Evolutionary conservation across 2,329 filamentous ascomycete species (phyloP), one percentile per base, ranked within the genome.

Genomic region (Clonostachys rhizophaga): DNA sequence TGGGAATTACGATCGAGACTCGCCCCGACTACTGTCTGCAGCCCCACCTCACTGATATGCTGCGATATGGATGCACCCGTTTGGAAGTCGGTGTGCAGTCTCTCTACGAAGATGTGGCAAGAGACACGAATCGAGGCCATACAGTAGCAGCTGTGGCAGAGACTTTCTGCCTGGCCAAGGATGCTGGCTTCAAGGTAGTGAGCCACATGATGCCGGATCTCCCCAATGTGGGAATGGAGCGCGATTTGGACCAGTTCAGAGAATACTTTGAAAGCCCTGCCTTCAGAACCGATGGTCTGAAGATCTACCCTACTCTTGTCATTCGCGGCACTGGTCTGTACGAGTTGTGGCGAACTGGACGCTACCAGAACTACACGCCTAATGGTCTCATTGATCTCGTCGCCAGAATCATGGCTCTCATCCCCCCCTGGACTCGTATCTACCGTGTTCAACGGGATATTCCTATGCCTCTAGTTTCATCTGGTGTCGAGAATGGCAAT

Each of bases 201-300:
- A 95, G 89, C 55, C 94, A 99, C 70, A 99, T 99, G 94, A 99
- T 99, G 94, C 94, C 94, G 2, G 94, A 99, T 63, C 71, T 99
- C 43, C 94, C 94, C 5, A 99, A 99, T 58, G 94, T 99, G 3
- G 94, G 94, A 48, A 96, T 97, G 88, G 95, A 99, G 69, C 86
- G 94, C 58, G 94, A 99, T 63, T 76, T 99, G 40, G 91, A 95
- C 61, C 94, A 99, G 58, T 99, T 99, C 68, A 81, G 89, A 53
- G 95, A 99, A 64, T 99, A 99, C 66, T 99, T 99, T 59, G 91
- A 96, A 63, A 97, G 91, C 63, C 94, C 94, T 1, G 90, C 84
- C 40, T 99, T 99, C 73, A 81, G 94, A 50, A 99, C 95, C 2
- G 94, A 99, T 61, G 94, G 95, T 2, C 75, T 99, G 45, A 99